Evolutionary conservation across 2,329 filamentous ascomycete species (phyloP), one percentile per base, ranked within the genome.

Genomic region (Cyanodermella asteris): DNA sequence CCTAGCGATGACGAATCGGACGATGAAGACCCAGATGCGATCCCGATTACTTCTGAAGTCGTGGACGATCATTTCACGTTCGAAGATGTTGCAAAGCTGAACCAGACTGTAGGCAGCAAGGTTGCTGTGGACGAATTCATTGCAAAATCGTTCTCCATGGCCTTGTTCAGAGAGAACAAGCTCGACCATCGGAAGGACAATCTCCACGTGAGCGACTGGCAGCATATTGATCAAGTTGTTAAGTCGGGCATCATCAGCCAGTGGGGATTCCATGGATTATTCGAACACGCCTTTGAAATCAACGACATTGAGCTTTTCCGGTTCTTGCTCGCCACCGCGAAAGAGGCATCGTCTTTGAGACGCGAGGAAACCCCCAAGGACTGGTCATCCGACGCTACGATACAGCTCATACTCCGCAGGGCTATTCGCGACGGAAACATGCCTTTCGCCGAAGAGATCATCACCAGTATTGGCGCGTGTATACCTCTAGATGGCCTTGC

Each of bases 61-160:
- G 49, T 78, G 15, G 62, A 72, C 34, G 63, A 72, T 8, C 55
- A 61, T 18, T 77, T 75, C 41, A 87, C 77, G 0, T 61, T 84
- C 26, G 73, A 87, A 10, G 67, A 78, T 35, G 58, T 87, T 29
- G 73, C 73, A 0, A 62, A 76, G 34, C 55, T 74, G 4, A 64
- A 64, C 1, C 69, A 62, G 5, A 13, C 26, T 17, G 21, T 28
- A 6, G 21, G 16, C 13, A 28, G 26, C 15, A 26, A 19, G 12
- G 11, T n/a, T 22, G 21, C 25, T n/a, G n/a, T n/a, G n/a, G n/a
- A n/a, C n/a, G 6, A 12, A 10, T n/a, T 20, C n/a, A n/a, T n/a
- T n/a, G n/a, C n/a, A n/a, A n/a, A n/a, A n/a, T n/a, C n/a, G n/a
- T n/a, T n/a, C n/a, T n/a, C n/a, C n/a, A n/a, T n/a, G n/a, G n/a